These are phyloP conservation scores for Tilletia setariae DNA, from an alignment of 1,284 basidiomycete species.

Conservation along the genomic window DNA sequence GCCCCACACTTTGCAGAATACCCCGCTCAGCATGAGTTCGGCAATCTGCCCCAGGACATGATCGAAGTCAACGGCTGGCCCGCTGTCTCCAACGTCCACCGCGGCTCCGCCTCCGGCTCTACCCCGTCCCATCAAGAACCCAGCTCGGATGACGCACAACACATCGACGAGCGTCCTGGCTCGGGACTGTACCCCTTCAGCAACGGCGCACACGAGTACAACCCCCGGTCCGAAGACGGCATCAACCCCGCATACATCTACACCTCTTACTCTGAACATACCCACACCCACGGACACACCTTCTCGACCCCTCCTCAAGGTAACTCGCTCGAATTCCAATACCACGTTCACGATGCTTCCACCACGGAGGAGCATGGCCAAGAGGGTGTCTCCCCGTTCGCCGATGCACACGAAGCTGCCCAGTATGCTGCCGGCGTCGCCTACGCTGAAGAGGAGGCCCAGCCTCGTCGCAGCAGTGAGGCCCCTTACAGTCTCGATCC, in stretches of 20 bases:
- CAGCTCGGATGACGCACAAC: conserved; percentile 7
- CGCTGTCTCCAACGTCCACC: not conserved
- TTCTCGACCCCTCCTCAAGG: not conserved
- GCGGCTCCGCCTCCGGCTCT: too few species aligned
- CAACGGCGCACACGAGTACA: conserved; percentile 9
- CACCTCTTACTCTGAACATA: not conserved
- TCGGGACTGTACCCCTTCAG: conserved; percentile 9
- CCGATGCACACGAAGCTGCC: not conserved
- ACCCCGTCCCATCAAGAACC: not conserved
- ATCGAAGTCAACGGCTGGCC: conserved; percentile 4
- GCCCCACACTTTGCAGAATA: not conserved
- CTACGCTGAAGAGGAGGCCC: not conserved
- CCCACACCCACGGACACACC: not conserved
- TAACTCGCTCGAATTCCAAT: not conserved
- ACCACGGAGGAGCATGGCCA: not conserved
- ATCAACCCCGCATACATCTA: not conserved
- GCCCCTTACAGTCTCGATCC: conserved; percentile 9
- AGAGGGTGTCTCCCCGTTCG: not conserved
- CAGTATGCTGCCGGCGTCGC: not conserved
- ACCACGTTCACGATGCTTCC: too few species aligned
- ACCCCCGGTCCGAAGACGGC: not conserved
- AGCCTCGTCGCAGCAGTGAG: conserved; percentile 9
- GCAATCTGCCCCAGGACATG: not conserved
- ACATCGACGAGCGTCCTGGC: not conserved
- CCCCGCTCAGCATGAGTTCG: not conserved